Evolutionary conservation across 331 rosid species (phyloP), one percentile per base, ranked within the genome.

Genomic region (Erythrophleum ivorense): DNA sequence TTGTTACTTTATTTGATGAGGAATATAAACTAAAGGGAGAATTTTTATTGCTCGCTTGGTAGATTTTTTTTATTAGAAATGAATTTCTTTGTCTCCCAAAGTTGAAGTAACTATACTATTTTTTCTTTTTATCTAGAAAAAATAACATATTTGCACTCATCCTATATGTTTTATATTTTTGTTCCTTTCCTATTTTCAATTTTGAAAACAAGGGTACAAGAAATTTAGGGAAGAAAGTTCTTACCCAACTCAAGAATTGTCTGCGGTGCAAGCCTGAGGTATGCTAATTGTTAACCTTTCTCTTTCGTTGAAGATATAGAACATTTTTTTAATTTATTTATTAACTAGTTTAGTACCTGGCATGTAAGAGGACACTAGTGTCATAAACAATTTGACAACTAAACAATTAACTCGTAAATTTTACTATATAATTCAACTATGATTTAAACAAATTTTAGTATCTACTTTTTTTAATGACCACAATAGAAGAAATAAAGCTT

Each of bases 261-360:
- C 33, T 88, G 54, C 90, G 4, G 79, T 80, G 88, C 77, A 83
- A 83, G 15, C 90, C 93, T 0, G 83, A 85, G 94, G 99, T 95
- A 88, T 31, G 57, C 5, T 65, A 40, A 49, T 55, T 76, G 2
- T 21, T 40, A 13, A 50, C 38, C 16, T 71, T 21, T 21, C 55
- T 64, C 15, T 36, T 16, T 65, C 3, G 5, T 2, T 36, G 9
- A 13, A 52, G 19, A 52, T 52, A 13, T 46, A 2, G 9, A 9
- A 46, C 50, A 46, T 8, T 9, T 0, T 0, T 24, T 24, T 24
- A 24, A 24, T 24, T 24, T 24, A 24, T 43, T 6, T 43, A 46
- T 46, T 12, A 46, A 9, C 29, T 24, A 10, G 50, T 46, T 46
- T 46, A 7, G 9, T 46, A 10, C 50, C 5, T 46, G 13, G 0